These are phyloP conservation scores for Helotiales sp. DNA, from an alignment of 2,329 filamentous ascomycete genomes.

Conservation along the genomic window DNA sequence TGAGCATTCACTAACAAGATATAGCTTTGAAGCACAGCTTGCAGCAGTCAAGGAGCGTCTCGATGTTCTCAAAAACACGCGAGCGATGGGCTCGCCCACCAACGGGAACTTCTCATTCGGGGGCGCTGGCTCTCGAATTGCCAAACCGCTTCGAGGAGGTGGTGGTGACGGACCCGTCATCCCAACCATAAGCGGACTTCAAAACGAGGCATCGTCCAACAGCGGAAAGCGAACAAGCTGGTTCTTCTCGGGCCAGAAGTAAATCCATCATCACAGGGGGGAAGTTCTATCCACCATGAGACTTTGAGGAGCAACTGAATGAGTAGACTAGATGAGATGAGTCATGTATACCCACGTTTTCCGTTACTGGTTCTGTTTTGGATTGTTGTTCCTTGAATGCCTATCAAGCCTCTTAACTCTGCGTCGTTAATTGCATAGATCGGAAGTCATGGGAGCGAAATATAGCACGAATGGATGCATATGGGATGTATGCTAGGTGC, in stretches of 20 bases:
- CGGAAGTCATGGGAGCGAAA: not conserved
- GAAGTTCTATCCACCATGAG: not conserved
- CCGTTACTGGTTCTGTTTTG: slow-evolving; percentile 8
- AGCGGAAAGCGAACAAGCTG: slow-evolving; percentile 33
- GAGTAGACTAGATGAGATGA: slow-evolving; percentile 25
- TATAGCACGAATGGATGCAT: not conserved
- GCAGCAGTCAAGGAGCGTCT: slow-evolving; percentile 96
- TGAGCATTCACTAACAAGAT: slow-evolving; percentile 19
- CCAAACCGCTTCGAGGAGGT: slow-evolving; percentile 67
- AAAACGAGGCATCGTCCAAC: slow-evolving; percentile 47
- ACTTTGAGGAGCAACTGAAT: not conserved
- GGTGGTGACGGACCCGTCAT: slow-evolving; percentile 49
- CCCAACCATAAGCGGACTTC: slow-evolving; percentile 57
- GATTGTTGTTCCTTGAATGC: not conserved
- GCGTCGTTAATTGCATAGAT: slow-evolving; percentile 1
- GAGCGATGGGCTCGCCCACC: slow-evolving; percentile 69
- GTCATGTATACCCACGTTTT: slow-evolving; percentile 35
- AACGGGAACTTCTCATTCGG: slow-evolving; percentile 70
- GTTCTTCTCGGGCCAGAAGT: slow-evolving; percentile 39
- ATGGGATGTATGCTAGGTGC: too few relatives aligned
- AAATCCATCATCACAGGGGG: slow-evolving; percentile 5
- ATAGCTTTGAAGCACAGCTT: slow-evolving; percentile 94
- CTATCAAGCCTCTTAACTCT: not conserved
- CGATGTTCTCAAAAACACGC: slow-evolving; percentile 89
- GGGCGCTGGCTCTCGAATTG: slow-evolving; percentile 64